Percentiles rank a stretch among this genome's conserved stretches.
These are phyloP conservation scores for Hypoxylon subgilvum DNA, from an alignment of 495 filamentous ascomycete species.

Conservation along the genomic window DNA sequence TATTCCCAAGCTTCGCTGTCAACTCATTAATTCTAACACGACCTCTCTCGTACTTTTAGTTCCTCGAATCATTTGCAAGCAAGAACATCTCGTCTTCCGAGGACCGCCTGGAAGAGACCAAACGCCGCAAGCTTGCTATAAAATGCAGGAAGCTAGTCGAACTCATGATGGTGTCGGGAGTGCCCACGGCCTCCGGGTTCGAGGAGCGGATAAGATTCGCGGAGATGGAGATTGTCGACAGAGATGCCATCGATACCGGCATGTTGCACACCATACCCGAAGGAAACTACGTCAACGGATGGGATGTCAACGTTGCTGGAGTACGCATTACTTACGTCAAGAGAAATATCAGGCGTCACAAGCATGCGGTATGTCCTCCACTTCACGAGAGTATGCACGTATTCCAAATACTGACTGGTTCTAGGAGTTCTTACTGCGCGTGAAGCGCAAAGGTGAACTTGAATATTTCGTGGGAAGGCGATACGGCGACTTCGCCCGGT, in stretches of 20 bases:
- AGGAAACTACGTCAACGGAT: conserved; percentile 88
- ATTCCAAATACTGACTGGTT: conserved; percentile 22
- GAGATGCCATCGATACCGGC: conserved; percentile 88
- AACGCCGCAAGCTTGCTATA: conserved; percentile 85
- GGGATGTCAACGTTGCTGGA: conserved; percentile 95
- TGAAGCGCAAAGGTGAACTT: conserved; percentile 71
- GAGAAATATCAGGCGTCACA: conserved; percentile 86
- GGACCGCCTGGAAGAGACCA: conserved; percentile 93
- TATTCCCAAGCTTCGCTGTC: not conserved
- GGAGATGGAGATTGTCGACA: conserved; percentile 94
- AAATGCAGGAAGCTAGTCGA: conserved; percentile 96
- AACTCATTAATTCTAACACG: conserved; percentile 15
- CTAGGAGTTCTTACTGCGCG: conserved; percentile 88
- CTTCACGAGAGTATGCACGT: not conserved
- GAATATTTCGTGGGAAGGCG: conserved; percentile 81
- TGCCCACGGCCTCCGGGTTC: conserved; percentile 94
- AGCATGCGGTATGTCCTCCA: conserved; percentile 75
- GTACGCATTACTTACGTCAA: conserved; percentile 81
- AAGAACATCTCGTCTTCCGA: conserved; percentile 97
- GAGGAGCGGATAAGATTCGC: conserved; percentile 96
- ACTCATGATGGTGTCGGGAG: conserved; percentile 98
- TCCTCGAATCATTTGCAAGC: conserved; percentile 95
- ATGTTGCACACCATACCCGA: conserved; percentile 84
- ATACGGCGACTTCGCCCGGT: conserved; percentile 83
- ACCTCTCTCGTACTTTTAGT: conserved; percentile 58